Percentiles rank a stretch among this genome's conserved stretches.
Conservation (phyloP, 768 basidiomycete species). For the Leccinum variicolor region DNA sequence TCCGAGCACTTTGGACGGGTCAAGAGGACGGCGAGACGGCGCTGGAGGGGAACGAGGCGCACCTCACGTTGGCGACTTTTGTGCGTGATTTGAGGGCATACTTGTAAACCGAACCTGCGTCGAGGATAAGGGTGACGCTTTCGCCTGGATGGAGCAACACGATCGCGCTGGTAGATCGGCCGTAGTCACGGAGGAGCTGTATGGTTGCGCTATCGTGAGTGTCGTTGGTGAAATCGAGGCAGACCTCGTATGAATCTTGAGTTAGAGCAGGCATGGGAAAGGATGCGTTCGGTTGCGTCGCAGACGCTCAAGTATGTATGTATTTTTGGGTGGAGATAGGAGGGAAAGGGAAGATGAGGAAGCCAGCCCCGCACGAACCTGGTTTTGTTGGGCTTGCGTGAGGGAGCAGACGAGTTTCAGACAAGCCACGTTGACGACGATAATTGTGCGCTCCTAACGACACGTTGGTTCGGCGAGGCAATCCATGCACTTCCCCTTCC, state of each 20-base stretch:
- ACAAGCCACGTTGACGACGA: slow-evolving; percentile 24
- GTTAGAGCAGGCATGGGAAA: slow-evolving; percentile 55
- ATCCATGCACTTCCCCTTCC: slow-evolving; percentile 24
- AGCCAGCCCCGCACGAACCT: slow-evolving; percentile 23
- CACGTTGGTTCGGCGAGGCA: slow-evolving; percentile 31
- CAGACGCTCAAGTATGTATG: slow-evolving; percentile 31
- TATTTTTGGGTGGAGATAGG: slow-evolving; percentile 14
- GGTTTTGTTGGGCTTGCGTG: slow-evolving; percentile 35
- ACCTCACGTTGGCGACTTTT: slow-evolving; percentile 71
- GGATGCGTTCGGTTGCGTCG: slow-evolving; percentile 13
- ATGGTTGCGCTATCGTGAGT: slow-evolving; percentile 61
- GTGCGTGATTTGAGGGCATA: slow-evolving; percentile 65
- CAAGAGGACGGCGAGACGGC: slow-evolving; percentile 1
- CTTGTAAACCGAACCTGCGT: slow-evolving; percentile 65
- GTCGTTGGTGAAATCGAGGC: slow-evolving; percentile 69
- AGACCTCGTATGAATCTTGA: slow-evolving; percentile 55
- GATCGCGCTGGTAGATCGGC: slow-evolving; percentile 48
- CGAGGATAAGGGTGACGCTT: slow-evolving; percentile 61
- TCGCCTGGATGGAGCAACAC: slow-evolving; percentile 61
- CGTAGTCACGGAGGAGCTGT: slow-evolving; percentile 64
- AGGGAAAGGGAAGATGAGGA: slow-evolving; percentile 16
- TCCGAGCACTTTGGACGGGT: slow-evolving; percentile 46
- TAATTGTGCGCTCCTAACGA: slow-evolving; percentile 29
- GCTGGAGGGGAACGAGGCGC: slow-evolving; percentile 23
- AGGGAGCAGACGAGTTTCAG: slow-evolving; percentile 27